Evolutionary conservation across 164 flowering plant genomes (phyloP), one percentile per base, ranked within the genome.

Genomic region (Aristolochia fimbriata): DNA sequence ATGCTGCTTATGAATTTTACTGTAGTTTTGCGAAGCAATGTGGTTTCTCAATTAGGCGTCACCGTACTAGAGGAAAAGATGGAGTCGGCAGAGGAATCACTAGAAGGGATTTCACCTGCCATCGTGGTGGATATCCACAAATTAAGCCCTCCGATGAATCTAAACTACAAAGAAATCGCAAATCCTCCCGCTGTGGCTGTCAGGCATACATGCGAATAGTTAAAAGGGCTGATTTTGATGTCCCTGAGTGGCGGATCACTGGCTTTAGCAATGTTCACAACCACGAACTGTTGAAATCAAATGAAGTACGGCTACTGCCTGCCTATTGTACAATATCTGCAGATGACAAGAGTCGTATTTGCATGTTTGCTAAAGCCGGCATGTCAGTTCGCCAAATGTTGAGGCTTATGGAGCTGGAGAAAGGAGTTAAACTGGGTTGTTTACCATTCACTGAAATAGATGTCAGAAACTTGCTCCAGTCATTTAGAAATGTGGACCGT

Each of bases 1-100:
- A 88, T 76, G 92, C 92, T 61, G 91, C 96, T 0, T 85, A 85
- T 67, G 96, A 88, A 62, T 85, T 85, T 41, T 83, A 88, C 65
- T 86, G 92, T 71, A 86, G 88, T 67, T 86, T 80, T 74, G 92
- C 92, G 4, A 88, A 83, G 73, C 92, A 86, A 68, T 83, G 84
- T 72, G 92, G 96, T 21, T 88, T 84, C 70, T 86, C 96, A 55
- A 88, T 86, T 57, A 79, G 91, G 64, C 85, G 88, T 14, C 91
- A 84, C 60, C 83, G 88, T n/a, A 86, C 96, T 23, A 74, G 92
- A 49, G 96, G 91, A 47, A 86, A 84, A 70, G 88, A 86, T 74
- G 91, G 96, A 19, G 84, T 86, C 20, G 92, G 91, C 46, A 69
- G 84, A 69, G 96, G 92, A 61, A 70, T 86, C 56, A 86, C 92